These are phyloP conservation scores for Fusarium brevicatenulatum DNA, from an alignment of 2,329 filamentous ascomycete genomes.

Conservation along the genomic window DNA sequence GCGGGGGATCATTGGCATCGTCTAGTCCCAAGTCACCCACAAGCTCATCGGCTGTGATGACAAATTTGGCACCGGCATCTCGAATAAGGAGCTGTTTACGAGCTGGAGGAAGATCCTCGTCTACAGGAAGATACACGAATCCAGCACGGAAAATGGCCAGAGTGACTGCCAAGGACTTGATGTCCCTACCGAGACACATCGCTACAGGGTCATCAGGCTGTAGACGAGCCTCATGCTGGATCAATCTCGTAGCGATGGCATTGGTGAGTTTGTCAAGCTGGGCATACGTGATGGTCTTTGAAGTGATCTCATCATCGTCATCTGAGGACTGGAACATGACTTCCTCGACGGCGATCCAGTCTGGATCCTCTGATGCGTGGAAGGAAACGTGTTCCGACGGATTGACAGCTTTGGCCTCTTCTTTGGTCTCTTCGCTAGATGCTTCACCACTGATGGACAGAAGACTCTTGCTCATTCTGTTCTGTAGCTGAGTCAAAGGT, in stretches of 20 bases:
- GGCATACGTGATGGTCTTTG: slow-evolving; percentile 7
- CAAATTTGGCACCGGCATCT: slow-evolving; percentile 9
- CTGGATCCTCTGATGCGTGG: neutral
- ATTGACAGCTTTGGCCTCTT: neutral
- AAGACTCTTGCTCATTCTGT: neutral
- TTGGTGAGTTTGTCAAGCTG: slow-evolving; percentile 3
- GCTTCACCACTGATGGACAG: neutral
- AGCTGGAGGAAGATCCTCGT: slow-evolving; percentile 2
- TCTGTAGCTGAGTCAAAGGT: neutral
- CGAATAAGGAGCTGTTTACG: slow-evolving; percentile 19
- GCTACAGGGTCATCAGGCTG: slow-evolving; percentile 7
- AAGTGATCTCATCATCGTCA: neutral
- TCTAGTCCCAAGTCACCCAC: neutral
- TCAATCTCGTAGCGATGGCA: neutral
- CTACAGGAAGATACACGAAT: slow-evolving; percentile 2
- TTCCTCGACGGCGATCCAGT: slow-evolving; percentile 20
- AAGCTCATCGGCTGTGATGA: neutral
- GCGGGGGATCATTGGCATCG: accelerated
- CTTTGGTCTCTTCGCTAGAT: accelerated
- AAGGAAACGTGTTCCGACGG: neutral
- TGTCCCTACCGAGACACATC: slow-evolving; percentile 9
- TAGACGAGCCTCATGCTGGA: neutral
- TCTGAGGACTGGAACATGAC: neutral
- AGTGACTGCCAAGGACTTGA: slow-evolving; percentile 12
- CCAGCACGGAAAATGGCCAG: slow-evolving; percentile 22